These are phyloP conservation scores for Trichopus zeylanicus DNA, from an alignment of 116 monocot genomes.

Conservation along the genomic window DNA sequence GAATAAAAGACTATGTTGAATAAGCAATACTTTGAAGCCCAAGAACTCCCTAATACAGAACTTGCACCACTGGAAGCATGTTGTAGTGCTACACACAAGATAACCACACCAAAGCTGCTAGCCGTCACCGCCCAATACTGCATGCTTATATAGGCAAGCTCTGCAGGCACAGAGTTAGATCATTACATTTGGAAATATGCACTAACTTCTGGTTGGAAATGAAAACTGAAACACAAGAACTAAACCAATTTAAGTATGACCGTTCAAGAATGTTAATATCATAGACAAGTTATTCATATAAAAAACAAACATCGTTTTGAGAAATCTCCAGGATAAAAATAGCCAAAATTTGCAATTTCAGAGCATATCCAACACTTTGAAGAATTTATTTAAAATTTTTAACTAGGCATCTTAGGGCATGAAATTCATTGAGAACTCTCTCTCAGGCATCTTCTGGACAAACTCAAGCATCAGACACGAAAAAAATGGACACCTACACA, in stretches of 20 bases:
- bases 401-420: no score
- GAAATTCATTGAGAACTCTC: no score
- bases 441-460: no score
- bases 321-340: no score
- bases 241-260: no score
- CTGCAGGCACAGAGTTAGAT: slow-evolving; percentile 9
- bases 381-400: no score
- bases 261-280: neutral
- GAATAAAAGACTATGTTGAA: slow-evolving; percentile 26
- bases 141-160: slow-evolving; percentile 31
- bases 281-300: neutral
- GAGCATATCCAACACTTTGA: no score
- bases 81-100: slow-evolving; percentile 28
- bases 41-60: slow-evolving; percentile 12
- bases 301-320: no score
- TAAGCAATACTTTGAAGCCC: slow-evolving; percentile 23
- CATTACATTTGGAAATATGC: neutral
- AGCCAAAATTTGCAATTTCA: no score
- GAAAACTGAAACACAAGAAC: neutral
- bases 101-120: slow-evolving; percentile 58
- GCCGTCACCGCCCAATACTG: slow-evolving; percentile 64
- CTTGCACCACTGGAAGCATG: slow-evolving; percentile 19
- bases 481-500: no score
- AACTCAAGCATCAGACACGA: no score
- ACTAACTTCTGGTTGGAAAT: no score